A percentile compares a stretch with the other conserved stretches of the same genome.
These are phyloP conservation scores for Lagenidium sp. DNA, from an alignment of 352 stramenopile genomes.

Conservation along the genomic window DNA sequence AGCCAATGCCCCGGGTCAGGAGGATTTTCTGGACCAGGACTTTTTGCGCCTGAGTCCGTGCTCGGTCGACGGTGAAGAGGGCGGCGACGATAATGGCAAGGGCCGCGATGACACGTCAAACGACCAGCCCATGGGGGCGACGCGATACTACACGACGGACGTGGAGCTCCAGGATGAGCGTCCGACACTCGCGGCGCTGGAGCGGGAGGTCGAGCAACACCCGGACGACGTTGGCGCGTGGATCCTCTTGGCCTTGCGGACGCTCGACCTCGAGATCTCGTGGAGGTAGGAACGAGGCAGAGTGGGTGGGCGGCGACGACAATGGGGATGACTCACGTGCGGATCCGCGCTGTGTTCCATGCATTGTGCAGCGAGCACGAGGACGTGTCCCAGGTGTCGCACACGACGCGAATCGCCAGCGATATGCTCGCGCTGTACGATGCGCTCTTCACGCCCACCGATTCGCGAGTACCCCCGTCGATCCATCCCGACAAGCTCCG, in stretches of 20 bases:
- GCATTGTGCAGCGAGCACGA: slow-evolving; percentile 14
- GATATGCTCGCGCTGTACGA: slow-evolving; percentile 12
- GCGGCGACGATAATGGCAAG: no score
- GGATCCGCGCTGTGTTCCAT: no score
- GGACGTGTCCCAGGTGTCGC: slow-evolving; percentile 9
- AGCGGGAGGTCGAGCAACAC: slow-evolving; percentile 2
- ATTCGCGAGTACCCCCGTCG: not conserved
- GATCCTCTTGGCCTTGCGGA: slow-evolving; percentile 10
- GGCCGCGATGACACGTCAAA: no score
- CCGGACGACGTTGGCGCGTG: slow-evolving; percentile 13
- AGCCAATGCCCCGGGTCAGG: no score
- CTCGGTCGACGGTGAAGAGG: no score
- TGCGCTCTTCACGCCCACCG: no score
- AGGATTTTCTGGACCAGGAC: no score
- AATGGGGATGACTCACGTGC: no score
- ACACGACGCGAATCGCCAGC: slow-evolving; percentile 3
- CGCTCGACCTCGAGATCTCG: slow-evolving; percentile 6
- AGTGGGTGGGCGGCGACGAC: no score
- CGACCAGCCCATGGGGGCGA: not conserved
- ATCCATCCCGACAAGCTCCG: slow-evolving; percentile 9
- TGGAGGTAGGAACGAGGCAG: slow-evolving; percentile 7
- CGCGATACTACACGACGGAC: not conserved
- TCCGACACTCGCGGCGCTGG: not conserved
- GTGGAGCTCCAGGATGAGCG: not conserved
- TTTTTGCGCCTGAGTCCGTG: no score